These are phyloP conservation scores for Chytriomyces hyalinus DNA, from an alignment of 192 early-diverging fungal species.

Conservation along the genomic window DNA sequence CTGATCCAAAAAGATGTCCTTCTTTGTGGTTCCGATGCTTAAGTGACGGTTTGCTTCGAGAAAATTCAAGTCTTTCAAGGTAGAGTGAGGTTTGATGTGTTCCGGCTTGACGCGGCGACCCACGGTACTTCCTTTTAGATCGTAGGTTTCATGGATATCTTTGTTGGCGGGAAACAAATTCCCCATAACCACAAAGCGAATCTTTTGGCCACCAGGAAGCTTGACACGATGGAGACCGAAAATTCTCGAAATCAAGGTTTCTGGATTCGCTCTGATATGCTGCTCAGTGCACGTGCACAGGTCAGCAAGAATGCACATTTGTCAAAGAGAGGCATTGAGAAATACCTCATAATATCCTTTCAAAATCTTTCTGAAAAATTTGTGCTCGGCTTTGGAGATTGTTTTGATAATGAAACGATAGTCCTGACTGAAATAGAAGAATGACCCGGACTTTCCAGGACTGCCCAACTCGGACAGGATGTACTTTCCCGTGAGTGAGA, in stretches of 20 bases:
- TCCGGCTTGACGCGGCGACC: conserved; percentile 82
- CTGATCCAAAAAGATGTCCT: conserved; percentile 79
- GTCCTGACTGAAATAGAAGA: conserved; percentile 98
- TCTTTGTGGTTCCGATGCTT: conserved; percentile 81
- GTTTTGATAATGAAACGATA: conserved; percentile 99
- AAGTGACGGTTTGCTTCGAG: conserved; percentile 70
- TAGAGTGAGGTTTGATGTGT: conserved; percentile 78
- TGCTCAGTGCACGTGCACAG: neutral
- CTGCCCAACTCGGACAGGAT: conserved; percentile 93
- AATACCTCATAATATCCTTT: conserved; percentile 83
- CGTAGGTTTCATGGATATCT: conserved; percentile 95
- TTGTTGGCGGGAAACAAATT: conserved; percentile 98
- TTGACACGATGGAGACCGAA: conserved; percentile 98
- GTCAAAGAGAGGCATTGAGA: neutral
- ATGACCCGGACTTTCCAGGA: conserved; percentile 93
- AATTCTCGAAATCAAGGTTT: conserved; percentile 91
- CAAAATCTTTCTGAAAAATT: conserved; percentile 88
- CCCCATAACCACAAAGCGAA: conserved; percentile 99
- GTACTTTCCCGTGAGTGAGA: conserved; percentile 95
- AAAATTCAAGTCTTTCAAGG: conserved; percentile 98
- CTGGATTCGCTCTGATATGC: conserved; percentile 85
- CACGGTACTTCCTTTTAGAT: conserved; percentile 92
- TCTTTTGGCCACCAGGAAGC: conserved; percentile 87
- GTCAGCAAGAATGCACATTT: neutral
- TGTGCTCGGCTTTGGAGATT: conserved; percentile 93